phyloP scores from a whole-genome alignment of 495 filamentous ascomycete species.

The Podospora appendiculata region DNA sequence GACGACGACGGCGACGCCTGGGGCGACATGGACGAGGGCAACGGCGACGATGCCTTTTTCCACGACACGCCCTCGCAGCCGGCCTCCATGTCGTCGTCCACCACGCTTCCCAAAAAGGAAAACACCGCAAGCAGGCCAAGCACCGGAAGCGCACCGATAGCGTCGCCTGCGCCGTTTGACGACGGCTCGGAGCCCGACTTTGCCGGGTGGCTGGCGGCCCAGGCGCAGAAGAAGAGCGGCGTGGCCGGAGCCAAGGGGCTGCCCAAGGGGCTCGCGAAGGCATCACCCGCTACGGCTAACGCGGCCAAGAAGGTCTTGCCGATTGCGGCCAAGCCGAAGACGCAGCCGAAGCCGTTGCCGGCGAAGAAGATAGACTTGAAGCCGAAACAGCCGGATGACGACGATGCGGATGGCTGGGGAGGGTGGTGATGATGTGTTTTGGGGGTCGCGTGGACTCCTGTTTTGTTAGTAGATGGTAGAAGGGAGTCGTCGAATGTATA shows the following conservation, averaged over 20 bases:
- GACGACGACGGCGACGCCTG: conserved; percentile 58
- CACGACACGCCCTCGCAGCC: conserved; percentile 31
- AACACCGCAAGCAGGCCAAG: conserved; percentile 12
- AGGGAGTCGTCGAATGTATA: too few species aligned
- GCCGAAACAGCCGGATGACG: conserved; percentile 46
- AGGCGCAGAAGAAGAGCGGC: conserved; percentile 59
- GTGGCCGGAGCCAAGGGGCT: conserved; percentile 45
- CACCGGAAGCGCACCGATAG: not conserved
- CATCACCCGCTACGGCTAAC: conserved; percentile 27
- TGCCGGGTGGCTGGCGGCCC: conserved; percentile 83
- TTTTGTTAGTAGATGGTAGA: too few species aligned
- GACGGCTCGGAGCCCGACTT: conserved; percentile 88
- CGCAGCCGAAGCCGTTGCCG: conserved; percentile 12
- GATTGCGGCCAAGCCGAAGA: conserved; percentile 6
- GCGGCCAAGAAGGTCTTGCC: conserved; percentile 14
- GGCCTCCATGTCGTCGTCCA: conserved; percentile 31
- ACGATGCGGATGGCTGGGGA: conserved; percentile 62
- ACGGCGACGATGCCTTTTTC: conserved; percentile 48
- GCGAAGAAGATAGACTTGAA: conserved; percentile 48
- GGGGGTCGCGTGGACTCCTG: too few species aligned
- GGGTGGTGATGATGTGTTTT: conserved; percentile 49
- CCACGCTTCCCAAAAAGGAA: conserved; percentile 19
- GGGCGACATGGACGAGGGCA: conserved; percentile 56
- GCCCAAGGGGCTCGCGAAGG: conserved; percentile 69
- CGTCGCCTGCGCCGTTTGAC: conserved; percentile 50